phyloP scores from a whole-genome alignment of 23 red algal species.

The Gracilaria gracilis region DNA sequence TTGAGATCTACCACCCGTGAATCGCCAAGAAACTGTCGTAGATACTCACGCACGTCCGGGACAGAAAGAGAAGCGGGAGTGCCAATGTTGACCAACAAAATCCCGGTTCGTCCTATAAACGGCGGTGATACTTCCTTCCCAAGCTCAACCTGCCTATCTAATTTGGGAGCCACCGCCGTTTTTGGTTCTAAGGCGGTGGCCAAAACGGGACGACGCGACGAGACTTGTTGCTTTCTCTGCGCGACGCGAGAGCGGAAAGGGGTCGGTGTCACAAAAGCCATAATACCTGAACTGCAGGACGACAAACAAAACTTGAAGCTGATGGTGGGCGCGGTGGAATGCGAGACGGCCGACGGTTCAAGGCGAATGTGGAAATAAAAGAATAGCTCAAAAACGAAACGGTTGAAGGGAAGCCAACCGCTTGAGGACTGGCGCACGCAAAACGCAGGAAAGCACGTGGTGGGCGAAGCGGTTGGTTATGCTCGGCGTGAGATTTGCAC shows the following conservation, averaged over 20 bases:
- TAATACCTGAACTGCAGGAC: background rate
- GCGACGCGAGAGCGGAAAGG: background rate
- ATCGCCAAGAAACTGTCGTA: conserved; percentile 97
- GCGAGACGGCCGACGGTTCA: too few species aligned
- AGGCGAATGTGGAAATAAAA: background rate
- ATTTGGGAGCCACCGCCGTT: background rate
- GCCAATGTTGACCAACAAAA: conserved; percentile 97
- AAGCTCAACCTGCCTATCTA: conserved; percentile 59
- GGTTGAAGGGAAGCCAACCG: background rate
- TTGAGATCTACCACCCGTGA: conserved; percentile 93
- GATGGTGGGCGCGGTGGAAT: too few species aligned
- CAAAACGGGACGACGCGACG: conserved; percentile 12
- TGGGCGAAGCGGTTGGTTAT: background rate
- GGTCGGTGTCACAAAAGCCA: conserved; percentile 19
- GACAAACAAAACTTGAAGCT: too few species aligned
- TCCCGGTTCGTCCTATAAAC: conserved; percentile 83
- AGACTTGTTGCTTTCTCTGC: background rate
- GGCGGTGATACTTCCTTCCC: conserved; percentile 62
- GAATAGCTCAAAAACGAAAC: background rate
- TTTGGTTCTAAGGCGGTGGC: conserved; percentile 41
- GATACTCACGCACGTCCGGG: conserved; percentile 95
- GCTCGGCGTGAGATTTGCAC: background rate
- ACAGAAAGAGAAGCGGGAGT: conserved; percentile 79
- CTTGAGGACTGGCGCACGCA: background rate
- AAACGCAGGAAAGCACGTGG: conserved; percentile 16